phyloP scores from a whole-genome alignment of 2,329 filamentous ascomycete genomes.

The Xylariales sp. region DNA sequence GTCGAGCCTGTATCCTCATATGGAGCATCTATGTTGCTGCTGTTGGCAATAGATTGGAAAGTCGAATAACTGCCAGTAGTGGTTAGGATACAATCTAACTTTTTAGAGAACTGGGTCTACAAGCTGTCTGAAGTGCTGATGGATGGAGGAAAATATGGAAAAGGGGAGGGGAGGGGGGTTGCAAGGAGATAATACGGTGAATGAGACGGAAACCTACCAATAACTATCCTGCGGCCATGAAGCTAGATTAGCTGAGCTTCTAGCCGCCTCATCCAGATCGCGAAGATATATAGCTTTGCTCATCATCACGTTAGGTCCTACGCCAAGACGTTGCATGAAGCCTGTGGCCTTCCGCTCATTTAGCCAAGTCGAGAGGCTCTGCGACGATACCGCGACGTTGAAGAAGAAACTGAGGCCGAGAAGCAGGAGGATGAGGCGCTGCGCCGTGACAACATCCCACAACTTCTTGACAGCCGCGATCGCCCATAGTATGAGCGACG shows the following conservation, averaged over 20 bases:
- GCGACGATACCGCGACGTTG: constrained; percentile 72
- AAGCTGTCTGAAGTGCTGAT: too few relatives aligned
- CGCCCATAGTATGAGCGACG: constrained; percentile 72
- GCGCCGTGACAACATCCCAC: constrained; percentile 65
- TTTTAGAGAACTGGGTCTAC: too few relatives aligned
- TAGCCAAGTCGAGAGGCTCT: constrained; percentile 77
- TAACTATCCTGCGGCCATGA: constrained; percentile 42
- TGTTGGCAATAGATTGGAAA: constrained; percentile 55
- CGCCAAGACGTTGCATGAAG: constrained; percentile 79
- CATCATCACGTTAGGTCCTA: constrained; percentile 76
- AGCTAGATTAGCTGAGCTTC: constrained; percentile 27
- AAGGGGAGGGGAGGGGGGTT: not conserved
- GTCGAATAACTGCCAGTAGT: constrained; percentile 57
- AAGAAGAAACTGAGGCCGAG: constrained; percentile 64
- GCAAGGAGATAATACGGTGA: too few relatives aligned
- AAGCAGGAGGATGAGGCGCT: constrained; percentile 68
- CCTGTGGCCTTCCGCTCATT: constrained; percentile 72
- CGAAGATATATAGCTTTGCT: constrained; percentile 78
- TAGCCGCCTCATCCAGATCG: constrained; percentile 67
- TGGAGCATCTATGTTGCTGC: constrained; percentile 53
- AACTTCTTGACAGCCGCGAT: constrained; percentile 62
- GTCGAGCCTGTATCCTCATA: constrained; percentile 47
- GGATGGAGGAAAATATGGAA: too few relatives aligned
- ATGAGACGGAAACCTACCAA: constrained; percentile 36
- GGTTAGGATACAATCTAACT: too few relatives aligned